phyloP scores from a whole-genome alignment of 352 stramenopile species.

The Halophytophthora polymorphica region DNA sequence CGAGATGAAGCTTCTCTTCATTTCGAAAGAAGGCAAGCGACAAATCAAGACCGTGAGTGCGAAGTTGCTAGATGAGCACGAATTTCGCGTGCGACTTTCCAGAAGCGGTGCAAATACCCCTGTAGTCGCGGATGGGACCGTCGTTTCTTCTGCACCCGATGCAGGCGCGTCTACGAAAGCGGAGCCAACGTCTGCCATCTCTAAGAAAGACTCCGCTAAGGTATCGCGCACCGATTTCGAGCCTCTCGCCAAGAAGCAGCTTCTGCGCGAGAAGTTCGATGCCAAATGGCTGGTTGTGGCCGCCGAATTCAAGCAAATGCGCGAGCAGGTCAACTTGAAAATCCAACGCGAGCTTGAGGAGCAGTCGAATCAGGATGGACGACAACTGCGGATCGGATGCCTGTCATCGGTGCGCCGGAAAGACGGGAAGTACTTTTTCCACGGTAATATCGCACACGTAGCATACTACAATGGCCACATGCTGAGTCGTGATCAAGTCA shows the following conservation, averaged over 20 bases:
- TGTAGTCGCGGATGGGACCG: not conserved
- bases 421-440: slow-evolving; percentile 86
- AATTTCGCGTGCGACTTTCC: slow-evolving; percentile 77
- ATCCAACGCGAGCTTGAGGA: slow-evolving; percentile 69
- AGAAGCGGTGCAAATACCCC: slow-evolving; percentile 23
- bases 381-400: slow-evolving; percentile 73
- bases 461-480: slow-evolving; percentile 70
- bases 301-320: slow-evolving; percentile 71
- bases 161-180: slow-evolving; percentile 5
- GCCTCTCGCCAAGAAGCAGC: slow-evolving; percentile 75
- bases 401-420: slow-evolving; percentile 50
- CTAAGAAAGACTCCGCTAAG: slow-evolving; percentile 63
- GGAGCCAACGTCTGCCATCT: not conserved
- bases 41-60: slow-evolving; percentile 58
- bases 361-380: slow-evolving; percentile 46
- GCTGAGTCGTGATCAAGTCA: slow-evolving; percentile 67
- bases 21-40: slow-evolving; percentile 65
- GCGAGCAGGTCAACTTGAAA: slow-evolving; percentile 65
- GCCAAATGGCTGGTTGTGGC: slow-evolving; percentile 46
- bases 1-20: slow-evolving; percentile 62
- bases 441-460: slow-evolving; percentile 79
- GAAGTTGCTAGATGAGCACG: slow-evolving; percentile 78
- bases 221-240: slow-evolving; percentile 74
- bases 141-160: not conserved
- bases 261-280: slow-evolving; percentile 72